Evolutionary conservation across 2,329 filamentous ascomycete species (phyloP), one percentile per base, ranked within the genome.

Genomic region (Juglanconis sp.): DNA sequence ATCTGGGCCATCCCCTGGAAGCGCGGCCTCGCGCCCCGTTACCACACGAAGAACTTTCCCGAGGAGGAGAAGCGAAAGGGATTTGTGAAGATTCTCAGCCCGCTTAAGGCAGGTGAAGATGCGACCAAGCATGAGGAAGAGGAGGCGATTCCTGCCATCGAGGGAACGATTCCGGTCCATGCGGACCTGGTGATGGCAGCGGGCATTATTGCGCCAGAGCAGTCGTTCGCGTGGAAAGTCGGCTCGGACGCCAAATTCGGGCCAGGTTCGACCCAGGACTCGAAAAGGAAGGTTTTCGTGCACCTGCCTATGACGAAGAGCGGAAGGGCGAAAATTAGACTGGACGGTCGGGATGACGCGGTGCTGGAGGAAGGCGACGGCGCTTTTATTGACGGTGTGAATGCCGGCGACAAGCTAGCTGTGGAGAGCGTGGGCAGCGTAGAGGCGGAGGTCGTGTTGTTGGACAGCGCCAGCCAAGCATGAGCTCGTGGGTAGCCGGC

Each of bases 1-100:
- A 96, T 96, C 68, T 96, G 91, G 92, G 91, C 88, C 1, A 78
- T 91, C 53, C 91, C 91, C 0, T 93, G 91, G 83, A 87, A 86
- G 72, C 76, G 81, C 30, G 88, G 90, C 0, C 79, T 96, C 52
- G 80, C 81, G 51, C 92, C 92, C 1, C 81, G 83, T 44, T 96
- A 96, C 71, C 89, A 92, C 73, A 95, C 90, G 4, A 81, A 80
- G 62, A 83, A 84, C 64, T 96, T 92, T 67, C 75, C 79, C 53
- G 91, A 96, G 52, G 88, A 86, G 60, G 81, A 83, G 63, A 96
- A 96, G 81, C 79, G 81, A 61, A 81, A 87, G 68, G 84, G 74
- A 15, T 88, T 96, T 65, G 83, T 94, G 30, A 81, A 85, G 30
- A 92, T 96, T 60, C 82, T 96, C 67, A 92, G 90, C 63, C 88